Conservation (phyloP, 176 grass and related monocot genomes). For the Thinopyrum elongatum region DNA sequence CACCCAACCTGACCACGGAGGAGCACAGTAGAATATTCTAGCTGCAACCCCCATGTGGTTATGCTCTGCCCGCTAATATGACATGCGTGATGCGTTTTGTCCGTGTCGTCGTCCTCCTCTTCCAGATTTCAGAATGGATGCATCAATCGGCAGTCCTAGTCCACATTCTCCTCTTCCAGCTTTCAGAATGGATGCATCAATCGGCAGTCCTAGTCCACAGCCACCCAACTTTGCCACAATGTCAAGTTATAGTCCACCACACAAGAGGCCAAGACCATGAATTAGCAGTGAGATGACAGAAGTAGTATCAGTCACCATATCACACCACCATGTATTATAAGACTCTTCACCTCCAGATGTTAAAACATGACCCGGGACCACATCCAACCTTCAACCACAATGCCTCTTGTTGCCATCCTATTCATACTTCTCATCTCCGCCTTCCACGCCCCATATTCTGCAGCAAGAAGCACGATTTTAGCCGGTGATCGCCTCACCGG, state of each 20-base stretch:
- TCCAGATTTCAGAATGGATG: too few relatives aligned
- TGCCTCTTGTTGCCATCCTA: slow-evolving; percentile 3
- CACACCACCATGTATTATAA: not conserved
- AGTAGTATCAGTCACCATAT: not conserved
- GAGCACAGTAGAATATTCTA: not conserved
- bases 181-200: too few relatives aligned
- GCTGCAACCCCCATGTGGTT: too few relatives aligned
- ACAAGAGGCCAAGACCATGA: not conserved
- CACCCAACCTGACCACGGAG: not conserved
- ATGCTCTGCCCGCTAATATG: too few relatives aligned
- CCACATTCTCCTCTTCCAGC: not conserved
- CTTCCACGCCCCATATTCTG: not conserved
- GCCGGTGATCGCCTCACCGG: slow-evolving; percentile 12
- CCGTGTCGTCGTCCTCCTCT: not conserved
- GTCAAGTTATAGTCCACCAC: not conserved
- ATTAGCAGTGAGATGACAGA: not conserved
- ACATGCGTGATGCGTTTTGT: not conserved
- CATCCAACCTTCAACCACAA: not conserved
- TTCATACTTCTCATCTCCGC: not conserved
- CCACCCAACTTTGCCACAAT: not conserved
- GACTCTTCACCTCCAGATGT: not conserved
- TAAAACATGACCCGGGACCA: not conserved
- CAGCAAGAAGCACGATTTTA: slow-evolving; percentile 21
- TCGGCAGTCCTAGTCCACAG: not conserved
- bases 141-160: not conserved